Percentiles rank a stretch among this genome's conserved stretches.
Evolutionary conservation across 768 basidiomycete genomes (phyloP).

Genomic region (Mycena amicta): DNA sequence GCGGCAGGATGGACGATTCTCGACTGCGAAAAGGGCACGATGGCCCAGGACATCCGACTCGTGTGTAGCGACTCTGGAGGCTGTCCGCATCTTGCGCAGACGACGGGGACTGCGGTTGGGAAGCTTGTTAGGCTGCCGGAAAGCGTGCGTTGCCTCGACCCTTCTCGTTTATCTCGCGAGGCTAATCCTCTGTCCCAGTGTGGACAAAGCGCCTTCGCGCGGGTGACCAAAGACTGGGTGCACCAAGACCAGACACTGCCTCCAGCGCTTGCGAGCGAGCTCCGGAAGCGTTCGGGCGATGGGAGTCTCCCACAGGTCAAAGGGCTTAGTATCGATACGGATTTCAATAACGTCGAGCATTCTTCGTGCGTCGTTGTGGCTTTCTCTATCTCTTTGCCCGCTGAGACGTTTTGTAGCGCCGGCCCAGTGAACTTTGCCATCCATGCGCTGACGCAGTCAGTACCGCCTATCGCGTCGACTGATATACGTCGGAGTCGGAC

Average conservation of each 20-base stretch:
- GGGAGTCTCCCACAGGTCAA: slow-evolving; percentile 13
- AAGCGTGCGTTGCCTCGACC: slow-evolving; percentile 19
- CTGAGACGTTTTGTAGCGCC: slow-evolving; percentile 10
- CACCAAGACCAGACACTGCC: slow-evolving; percentile 17
- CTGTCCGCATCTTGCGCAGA: slow-evolving; percentile 35
- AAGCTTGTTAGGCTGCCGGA: slow-evolving; percentile 39
- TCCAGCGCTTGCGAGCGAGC: background rate
- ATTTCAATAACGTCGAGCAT: slow-evolving; percentile 16
- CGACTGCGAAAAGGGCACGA: slow-evolving; percentile 33
- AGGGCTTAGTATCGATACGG: slow-evolving; percentile 14
- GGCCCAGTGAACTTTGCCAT: slow-evolving; percentile 37
- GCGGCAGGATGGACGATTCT: slow-evolving; percentile 45
- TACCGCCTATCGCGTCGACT: background rate
- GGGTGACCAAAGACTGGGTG: slow-evolving; percentile 5
- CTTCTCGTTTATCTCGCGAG: background rate
- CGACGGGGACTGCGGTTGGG: slow-evolving; percentile 28
- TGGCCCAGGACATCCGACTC: slow-evolving; percentile 36
- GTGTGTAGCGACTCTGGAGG: slow-evolving; percentile 29
- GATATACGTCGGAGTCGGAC: background rate
- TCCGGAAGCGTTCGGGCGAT: slow-evolving; percentile 6
- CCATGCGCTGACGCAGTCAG: slow-evolving; percentile 19
- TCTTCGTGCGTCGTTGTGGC: slow-evolving; percentile 5
- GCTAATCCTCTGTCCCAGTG: background rate
- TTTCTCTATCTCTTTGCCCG: background rate
- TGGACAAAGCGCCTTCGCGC: slow-evolving; percentile 13